Base-by-base conservation (phyloP, 345 rosid species). In the Eucalyptus tenuipes region DNA sequence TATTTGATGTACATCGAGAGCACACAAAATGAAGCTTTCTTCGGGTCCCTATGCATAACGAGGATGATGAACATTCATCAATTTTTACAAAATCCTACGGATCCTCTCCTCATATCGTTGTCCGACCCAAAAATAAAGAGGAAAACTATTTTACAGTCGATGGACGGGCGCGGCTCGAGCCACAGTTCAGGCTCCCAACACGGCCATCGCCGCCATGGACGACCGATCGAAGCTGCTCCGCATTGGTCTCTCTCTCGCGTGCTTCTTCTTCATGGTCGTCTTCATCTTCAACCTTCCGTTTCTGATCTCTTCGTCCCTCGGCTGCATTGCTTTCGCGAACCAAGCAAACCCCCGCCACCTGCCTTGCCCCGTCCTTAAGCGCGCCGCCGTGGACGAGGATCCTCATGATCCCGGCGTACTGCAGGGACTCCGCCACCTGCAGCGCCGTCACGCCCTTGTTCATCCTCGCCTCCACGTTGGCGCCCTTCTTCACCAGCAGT, bases 391-490 rank as follows among this genome's bases (percentile, higher is more conserved):
- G 91, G 33, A 93, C 86, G 7, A 95, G 89, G 13, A 95, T 92
- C 89, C 97, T 89, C 6, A 90, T 90, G 40, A 95, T 95, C 49
- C 96, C 96, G 40, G 57, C 90, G 52, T 93, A 95, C 47, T 95
- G 93, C 47, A 94, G 85, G 24, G 94, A 94, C 88, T 94, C 94
- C 0, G 97, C 95, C 64, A 95, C 92, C 86, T 95, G 95, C 37
- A 93, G 49, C 2, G 95, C 88, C 10, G 92, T 91, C 24, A 92
- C 90, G 37, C 92, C 92, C 88, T 94, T 94, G 6, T 89, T 92
- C 6, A 96, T 94, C 85, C 94, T 92, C 7, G 93, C 95, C 49
- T 92, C 95, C 33, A 92, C 91, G 53, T 94, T 95, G 2, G 91
- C 94, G 7, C 93, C 94, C 81, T 71, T 94, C 88, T 95, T 94